Conservation (phyloP, 2,329 filamentous ascomycete species). For the Fusarium sp. region DNA sequence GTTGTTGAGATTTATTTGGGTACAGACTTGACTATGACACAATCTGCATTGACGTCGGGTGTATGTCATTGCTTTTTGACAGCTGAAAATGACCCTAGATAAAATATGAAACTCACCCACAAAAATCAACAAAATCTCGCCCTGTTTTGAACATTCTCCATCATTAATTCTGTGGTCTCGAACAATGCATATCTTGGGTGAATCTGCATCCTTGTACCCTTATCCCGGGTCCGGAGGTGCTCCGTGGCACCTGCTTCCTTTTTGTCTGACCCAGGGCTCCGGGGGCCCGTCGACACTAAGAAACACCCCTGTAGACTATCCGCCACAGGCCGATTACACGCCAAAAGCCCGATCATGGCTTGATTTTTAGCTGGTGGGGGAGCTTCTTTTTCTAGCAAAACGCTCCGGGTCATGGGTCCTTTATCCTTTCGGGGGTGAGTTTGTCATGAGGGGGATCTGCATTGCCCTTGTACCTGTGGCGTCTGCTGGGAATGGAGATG, state of each 20-base stretch:
- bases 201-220: background rate
- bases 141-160: background rate
- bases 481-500: slow-evolving; percentile 19
- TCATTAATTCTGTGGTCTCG: background rate
- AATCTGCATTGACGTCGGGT: background rate
- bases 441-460: slow-evolving; percentile 39
- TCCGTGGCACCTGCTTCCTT: slow-evolving; percentile 7
- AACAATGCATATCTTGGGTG: background rate
- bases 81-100: slow-evolving; percentile 3
- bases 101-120: background rate
- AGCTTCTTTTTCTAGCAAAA: slow-evolving; percentile 14
- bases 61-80: slow-evolving; percentile 9
- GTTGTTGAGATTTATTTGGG: background rate
- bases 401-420: slow-evolving; percentile 31
- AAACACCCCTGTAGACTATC: background rate
- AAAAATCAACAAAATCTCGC: background rate
- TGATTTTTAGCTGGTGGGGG: slow-evolving; percentile 16
- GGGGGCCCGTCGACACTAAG: slow-evolving; percentile 2
- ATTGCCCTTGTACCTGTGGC: slow-evolving; percentile 30
- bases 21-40: background rate
- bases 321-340: slow-evolving; percentile 16
- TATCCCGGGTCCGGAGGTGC: slow-evolving; percentile 10
- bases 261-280: slow-evolving; percentile 7
- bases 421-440: background rate
- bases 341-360: slow-evolving; percentile 35